Conservation (phyloP, 2,329 filamentous ascomycete genomes). For the Acephala macrosclerotiorum region DNA sequence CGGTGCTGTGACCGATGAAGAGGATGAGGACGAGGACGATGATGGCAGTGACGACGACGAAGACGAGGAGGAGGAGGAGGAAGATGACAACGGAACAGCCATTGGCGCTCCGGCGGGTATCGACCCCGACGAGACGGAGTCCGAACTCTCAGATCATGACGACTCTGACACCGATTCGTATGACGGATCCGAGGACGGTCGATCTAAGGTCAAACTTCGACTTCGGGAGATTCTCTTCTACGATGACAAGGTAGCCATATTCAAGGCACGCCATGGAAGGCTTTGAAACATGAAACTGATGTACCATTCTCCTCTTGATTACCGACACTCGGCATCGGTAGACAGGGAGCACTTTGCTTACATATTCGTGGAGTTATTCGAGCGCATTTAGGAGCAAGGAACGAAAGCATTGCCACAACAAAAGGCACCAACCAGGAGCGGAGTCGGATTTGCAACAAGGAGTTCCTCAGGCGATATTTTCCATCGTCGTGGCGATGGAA, state of each 20-base stretch:
- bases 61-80: slow-evolving; percentile 51
- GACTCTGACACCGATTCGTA: slow-evolving; percentile 59
- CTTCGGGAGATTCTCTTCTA: slow-evolving; percentile 84
- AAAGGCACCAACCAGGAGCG: slow-evolving; percentile 6
- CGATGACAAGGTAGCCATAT: slow-evolving; percentile 83
- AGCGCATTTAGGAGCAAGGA: slow-evolving; percentile 29
- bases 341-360: slow-evolving; percentile 13
- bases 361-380: slow-evolving; percentile 31
- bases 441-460: slow-evolving; percentile 21
- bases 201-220: slow-evolving; percentile 58
- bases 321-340: not conserved
- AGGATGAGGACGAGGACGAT: slow-evolving; percentile 53
- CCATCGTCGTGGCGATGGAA: not conserved
- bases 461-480: slow-evolving; percentile 3
- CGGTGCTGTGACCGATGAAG: slow-evolving; percentile 50
- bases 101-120: slow-evolving; percentile 40
- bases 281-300: slow-evolving; percentile 26
- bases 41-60: slow-evolving; percentile 57
- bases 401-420: slow-evolving; percentile 21
- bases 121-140: slow-evolving; percentile 47
- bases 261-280: slow-evolving; percentile 66
- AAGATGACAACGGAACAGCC: slow-evolving; percentile 46
- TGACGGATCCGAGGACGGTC: slow-evolving; percentile 53
- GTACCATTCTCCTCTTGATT: slow-evolving; percentile 3
- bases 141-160: slow-evolving; percentile 50